Conservation (phyloP, 768 basidiomycete species). For the Phylloporus sp. region DNA sequence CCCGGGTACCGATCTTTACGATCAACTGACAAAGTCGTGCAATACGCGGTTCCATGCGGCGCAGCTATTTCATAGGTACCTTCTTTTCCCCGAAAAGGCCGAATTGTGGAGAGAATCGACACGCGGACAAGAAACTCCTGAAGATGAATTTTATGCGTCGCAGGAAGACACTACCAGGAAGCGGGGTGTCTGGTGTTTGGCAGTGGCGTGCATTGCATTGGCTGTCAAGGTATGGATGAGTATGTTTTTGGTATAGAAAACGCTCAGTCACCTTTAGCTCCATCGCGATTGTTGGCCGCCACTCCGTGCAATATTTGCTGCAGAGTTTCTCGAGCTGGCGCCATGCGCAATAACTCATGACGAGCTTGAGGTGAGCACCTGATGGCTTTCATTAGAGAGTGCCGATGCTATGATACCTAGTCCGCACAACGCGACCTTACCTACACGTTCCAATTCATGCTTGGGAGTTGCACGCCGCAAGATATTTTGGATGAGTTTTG, state of each 20-base stretch:
- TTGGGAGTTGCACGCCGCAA: constrained; percentile 52
- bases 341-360: constrained; percentile 43
- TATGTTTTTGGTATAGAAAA: neutral
- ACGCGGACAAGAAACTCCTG: neutral
- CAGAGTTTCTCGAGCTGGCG: constrained; percentile 49
- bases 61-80: constrained; percentile 57
- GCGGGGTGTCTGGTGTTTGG: constrained; percentile 53
- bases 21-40: constrained; percentile 50
- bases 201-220: constrained; percentile 54
- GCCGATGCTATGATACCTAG: constrained; percentile 28
- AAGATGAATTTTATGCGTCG: neutral
- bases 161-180: constrained; percentile 8
- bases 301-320: constrained; percentile 47
- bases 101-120: constrained; percentile 7
- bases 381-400: too few relatives aligned
- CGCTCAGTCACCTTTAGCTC: constrained; percentile 35
- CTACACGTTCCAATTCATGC: constrained; percentile 40
- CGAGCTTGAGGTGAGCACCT: constrained; percentile 49
- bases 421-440: constrained; percentile 56
- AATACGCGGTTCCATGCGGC: constrained; percentile 67
- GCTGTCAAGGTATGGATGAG: constrained; percentile 51
- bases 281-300: constrained; percentile 63
- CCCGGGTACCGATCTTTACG: constrained; percentile 32
- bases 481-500: constrained; percentile 56
- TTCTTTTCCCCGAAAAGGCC: constrained; percentile 34